Conservation (phyloP, 257 asterid genomes). For the Gardenia jasminoides region DNA sequence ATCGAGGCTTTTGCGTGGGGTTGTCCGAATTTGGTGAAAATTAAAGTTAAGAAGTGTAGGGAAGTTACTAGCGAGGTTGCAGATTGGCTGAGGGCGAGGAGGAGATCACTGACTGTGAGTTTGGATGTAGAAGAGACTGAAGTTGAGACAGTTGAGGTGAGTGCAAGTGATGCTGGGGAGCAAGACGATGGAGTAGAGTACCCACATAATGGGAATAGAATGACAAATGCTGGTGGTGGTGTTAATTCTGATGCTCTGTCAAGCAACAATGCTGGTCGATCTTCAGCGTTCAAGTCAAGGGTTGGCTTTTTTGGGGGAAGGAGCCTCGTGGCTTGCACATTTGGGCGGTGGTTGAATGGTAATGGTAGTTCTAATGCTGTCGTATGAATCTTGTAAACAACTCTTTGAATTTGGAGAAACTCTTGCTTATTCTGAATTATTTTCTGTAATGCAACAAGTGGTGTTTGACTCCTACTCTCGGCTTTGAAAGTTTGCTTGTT, state of each 20-base stretch:
- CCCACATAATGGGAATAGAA: slow-evolving; percentile 33
- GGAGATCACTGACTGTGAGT: slow-evolving; percentile 56
- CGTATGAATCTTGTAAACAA: slow-evolving; percentile 27
- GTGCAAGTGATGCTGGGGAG: slow-evolving; percentile 54
- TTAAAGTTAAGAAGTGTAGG: slow-evolving; percentile 80
- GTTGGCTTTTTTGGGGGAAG: slow-evolving; percentile 53
- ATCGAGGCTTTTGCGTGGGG: slow-evolving; percentile 76
- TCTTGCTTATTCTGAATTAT: slow-evolving; percentile 14
- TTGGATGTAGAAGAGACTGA: slow-evolving; percentile 72
- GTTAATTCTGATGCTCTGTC: slow-evolving; percentile 33
- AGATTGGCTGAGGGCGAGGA: slow-evolving; percentile 62
- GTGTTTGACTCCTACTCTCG: slow-evolving; percentile 14
- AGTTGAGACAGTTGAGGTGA: slow-evolving; percentile 46
- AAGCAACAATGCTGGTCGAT: slow-evolving; percentile 36
- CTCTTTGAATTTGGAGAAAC: slow-evolving; percentile 20
- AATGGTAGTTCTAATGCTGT: slow-evolving; percentile 37
- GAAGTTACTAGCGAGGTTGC: slow-evolving; percentile 63
- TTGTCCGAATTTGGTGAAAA: slow-evolving; percentile 84
- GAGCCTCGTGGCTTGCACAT: slow-evolving; percentile 57
- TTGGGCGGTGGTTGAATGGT: slow-evolving; percentile 55
- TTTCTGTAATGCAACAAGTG: slow-evolving; percentile 17
- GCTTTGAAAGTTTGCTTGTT: neutral
- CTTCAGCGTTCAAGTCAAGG: slow-evolving; percentile 40
- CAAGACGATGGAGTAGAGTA: slow-evolving; percentile 50
- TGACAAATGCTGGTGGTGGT: slow-evolving; percentile 11